A percentile compares a stretch with the other conserved stretches of the same genome.
These are phyloP conservation scores for Vicia faba DNA, from an alignment of 306 rosid species.

Conservation along the genomic window DNA sequence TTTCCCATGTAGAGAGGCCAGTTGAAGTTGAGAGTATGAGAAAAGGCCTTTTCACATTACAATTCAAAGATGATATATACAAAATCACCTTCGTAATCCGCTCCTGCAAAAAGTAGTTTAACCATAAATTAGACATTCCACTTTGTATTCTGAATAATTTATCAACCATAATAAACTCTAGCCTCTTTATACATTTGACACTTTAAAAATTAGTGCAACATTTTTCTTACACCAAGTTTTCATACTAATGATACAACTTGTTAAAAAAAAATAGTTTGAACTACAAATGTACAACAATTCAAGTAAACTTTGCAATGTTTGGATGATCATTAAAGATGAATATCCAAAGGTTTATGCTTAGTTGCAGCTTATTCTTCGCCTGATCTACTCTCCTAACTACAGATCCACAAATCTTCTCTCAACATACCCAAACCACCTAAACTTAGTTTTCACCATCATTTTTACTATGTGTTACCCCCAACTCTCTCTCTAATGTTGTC, in stretches of 20 bases:
- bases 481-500: too few relatives aligned
- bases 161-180: constrained; percentile 3
- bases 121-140: constrained; percentile 28
- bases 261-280: not conserved
- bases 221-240: constrained; percentile 5
- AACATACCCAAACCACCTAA: too few relatives aligned
- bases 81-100: constrained; percentile 48
- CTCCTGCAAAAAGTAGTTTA: constrained; percentile 43
- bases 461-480: too few relatives aligned
- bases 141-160: not conserved
- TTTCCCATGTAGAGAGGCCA: constrained; percentile 49
- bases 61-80: constrained; percentile 43
- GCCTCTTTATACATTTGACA: constrained; percentile 6
- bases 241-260: constrained; percentile 13
- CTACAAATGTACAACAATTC: constrained; percentile 13
- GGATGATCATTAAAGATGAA: constrained; percentile 24
- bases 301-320: constrained; percentile 5
- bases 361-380: not conserved
- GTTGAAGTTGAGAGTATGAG: constrained; percentile 47
- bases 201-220: not conserved
- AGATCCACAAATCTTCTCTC: too few relatives aligned
- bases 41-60: constrained; percentile 42
- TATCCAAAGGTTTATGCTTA: constrained; percentile 4
- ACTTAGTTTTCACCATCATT: too few relatives aligned
- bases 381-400: too few relatives aligned